Evolutionary conservation across 192 early-diverging fungal genomes (phyloP), one percentile per base, ranked within the genome.

Genomic region (Dissophora globulifera): DNA sequence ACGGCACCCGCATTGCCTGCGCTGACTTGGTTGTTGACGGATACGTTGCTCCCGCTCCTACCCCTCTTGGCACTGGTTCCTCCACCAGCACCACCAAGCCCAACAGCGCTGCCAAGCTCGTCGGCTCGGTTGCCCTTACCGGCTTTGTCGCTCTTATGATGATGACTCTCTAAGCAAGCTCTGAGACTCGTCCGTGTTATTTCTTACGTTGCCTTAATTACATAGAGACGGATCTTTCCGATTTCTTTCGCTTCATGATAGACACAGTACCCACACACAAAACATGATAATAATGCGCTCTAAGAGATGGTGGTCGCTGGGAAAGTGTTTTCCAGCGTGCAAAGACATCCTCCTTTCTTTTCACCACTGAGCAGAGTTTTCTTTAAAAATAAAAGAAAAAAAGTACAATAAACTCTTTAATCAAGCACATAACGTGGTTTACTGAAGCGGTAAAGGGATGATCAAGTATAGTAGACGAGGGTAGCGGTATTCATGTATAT

Each of bases 1-100:
- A 81, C 66, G 78, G 66, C 38, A 64, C 72, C 46, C 87, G 87
- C 13, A 45, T 86, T 61, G 87, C 82, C 13, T 89, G 87, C 67
- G 84, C 67, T 22, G 79, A 89, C 72, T 82, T 89, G 31, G 59
- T 72, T 62, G 52, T 67, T 50, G 58, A 52, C 2, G 62, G 47
- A 29, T 54, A 71, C 58, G 47, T 48, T 25, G 17, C 70, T 52
- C 9, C 10, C 27, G 1, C 29, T 27, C 35, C 58, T 13, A 41
- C 23, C 30, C 9, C 40, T n/a, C 29, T 31, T 43, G 20, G 49
- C 17, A 7, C n/a, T 29, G 20, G 35, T 22, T 2, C 58, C 12
- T 8, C 50, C 41, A 27, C 33, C 15, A 30, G 15, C 15, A 9
- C 48, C 50, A 2, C 42, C 50, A 59, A 52, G 41, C 6, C 32